These are phyloP conservation scores for Alternaria arborescens DNA, from an alignment of 2,329 filamentous ascomycete genomes.

Conservation along the genomic window DNA sequence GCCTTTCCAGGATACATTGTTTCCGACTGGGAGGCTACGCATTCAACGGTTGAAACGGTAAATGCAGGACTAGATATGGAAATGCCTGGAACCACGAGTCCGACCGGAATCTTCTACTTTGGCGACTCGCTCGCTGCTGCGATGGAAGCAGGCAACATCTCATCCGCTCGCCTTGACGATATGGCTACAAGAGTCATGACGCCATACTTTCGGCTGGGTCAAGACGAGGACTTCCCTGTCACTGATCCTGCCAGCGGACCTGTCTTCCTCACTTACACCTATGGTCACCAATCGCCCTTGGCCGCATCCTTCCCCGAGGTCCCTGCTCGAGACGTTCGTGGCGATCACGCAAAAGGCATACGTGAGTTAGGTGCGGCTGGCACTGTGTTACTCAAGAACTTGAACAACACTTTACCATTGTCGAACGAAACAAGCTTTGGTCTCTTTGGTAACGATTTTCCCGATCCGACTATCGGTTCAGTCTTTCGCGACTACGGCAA, in stretches of 20 bases:
- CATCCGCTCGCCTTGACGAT: conserved; percentile 51
- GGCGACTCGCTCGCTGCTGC: too few species aligned
- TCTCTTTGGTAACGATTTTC: conserved; percentile 60
- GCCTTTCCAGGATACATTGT: conserved; percentile 57
- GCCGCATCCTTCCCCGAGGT: too few species aligned
- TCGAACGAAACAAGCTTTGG: conserved; percentile 55
- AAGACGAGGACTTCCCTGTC: conserved; percentile 47
- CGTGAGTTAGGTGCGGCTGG: conserved; percentile 53
- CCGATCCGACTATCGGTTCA: conserved; percentile 59
- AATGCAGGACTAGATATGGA: conserved; percentile 61
- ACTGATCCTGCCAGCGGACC: too few species aligned
- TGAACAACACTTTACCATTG: conserved; percentile 59
- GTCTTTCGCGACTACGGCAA: conserved; percentile 12
- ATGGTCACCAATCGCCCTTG: too few species aligned
- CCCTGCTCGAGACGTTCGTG: too few species aligned
- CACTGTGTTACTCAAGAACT: conserved; percentile 59
- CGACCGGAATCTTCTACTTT: too few species aligned
- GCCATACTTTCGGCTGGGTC: conserved; percentile 54
- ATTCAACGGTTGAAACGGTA: conserved; percentile 55
- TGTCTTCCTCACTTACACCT: too few species aligned
- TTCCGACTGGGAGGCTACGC: conserved; percentile 57
- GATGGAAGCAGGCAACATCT: too few species aligned
- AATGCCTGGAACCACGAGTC: conserved; percentile 44
- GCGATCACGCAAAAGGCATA: conserved; percentile 28
- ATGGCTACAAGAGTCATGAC: conserved; percentile 58